A percentile compares a stretch with the other conserved stretches of the same genome.
These are phyloP conservation scores for Penium margaritaceum DNA, from an alignment of 139 green algal species.

Conservation along the genomic window DNA sequence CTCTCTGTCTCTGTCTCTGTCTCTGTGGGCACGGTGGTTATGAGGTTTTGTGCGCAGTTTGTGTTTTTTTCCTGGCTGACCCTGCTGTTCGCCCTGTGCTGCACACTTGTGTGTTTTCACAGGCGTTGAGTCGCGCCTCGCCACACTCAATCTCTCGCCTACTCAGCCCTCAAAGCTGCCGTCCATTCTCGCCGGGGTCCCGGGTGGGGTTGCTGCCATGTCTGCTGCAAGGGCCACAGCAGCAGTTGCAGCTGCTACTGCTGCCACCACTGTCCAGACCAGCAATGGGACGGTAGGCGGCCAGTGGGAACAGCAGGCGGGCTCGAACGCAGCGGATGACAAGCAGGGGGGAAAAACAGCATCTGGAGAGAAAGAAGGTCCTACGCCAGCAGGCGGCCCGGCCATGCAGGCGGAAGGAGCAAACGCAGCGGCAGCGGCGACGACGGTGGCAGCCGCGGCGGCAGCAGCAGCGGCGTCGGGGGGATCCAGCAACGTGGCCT, in stretches of 20 bases:
- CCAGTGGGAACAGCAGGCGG: too few relatives aligned
- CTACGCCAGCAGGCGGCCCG: too few relatives aligned
- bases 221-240: not conserved
- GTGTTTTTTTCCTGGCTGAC: not conserved
- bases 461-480: not conserved
- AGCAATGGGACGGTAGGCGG: too few relatives aligned
- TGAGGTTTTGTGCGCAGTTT: not conserved
- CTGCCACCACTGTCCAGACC: too few relatives aligned
- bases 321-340: too few relatives aligned
- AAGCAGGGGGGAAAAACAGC: too few relatives aligned
- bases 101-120: not conserved
- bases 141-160: constrained; percentile 18
- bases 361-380: too few relatives aligned
- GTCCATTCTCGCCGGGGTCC: not conserved
- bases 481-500: not conserved
- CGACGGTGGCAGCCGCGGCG: not conserved
- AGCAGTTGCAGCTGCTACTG: not conserved
- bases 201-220: too few relatives aligned
- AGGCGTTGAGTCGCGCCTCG: constrained; percentile 40
- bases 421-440: not conserved
- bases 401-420: too few relatives aligned
- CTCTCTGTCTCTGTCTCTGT: not conserved
- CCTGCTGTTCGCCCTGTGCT: not conserved
- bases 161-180: not conserved
- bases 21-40: not conserved